Base-by-base conservation (phyloP, 1,284 basidiomycete genomes). In the Abortiporus biennis region DNA sequence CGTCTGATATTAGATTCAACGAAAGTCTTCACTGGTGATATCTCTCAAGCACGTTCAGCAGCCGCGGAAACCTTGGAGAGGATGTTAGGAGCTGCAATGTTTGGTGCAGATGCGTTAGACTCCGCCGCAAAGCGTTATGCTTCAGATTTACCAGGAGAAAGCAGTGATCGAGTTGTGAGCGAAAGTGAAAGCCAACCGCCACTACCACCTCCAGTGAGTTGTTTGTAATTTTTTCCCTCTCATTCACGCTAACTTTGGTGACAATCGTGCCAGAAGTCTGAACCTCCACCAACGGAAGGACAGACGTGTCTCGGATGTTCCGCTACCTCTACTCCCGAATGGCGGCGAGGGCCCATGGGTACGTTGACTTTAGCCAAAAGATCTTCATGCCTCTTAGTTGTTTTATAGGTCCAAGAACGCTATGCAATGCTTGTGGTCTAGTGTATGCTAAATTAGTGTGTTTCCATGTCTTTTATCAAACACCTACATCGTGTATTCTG, bases 241-340 rank as follows among this genome's bases (percentile, higher is more conserved):
- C 17, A 36, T 17, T 38, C 24, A 27, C 32, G 35, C 17, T 43
- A 31, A 42, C 43, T 50, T 33, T 44, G 38, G 49, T 42, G 44
- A 48, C 46, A n/a, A 44, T 45, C 45, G 35, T 36, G 49, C 21
- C 53, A 76, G 68, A 71, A 73, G 57, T 58, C 58, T 30, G 65
- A 70, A 9, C 71, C 67, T 43, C 66, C 67, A 19, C 58, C 59
- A 34, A 61, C 64, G 45, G 78, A 81, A 46, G 73, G 73, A 23
- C 86, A 86, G 59, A 80, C 73, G 27, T 89, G 85, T 60, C 66
- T 85, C 23, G 86, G 84, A 22, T 89, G 85, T 62, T 72, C 67
- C 52, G 85, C 85, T 45, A 89, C 85, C n/a, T 80, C 85, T 42
- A 89, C 86, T 44, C 85, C 85, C 4, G 85, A 89, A 66, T 89